Percentiles rank a stretch among this genome's conserved stretches.
These are phyloP conservation scores for Diplodia seriata DNA, from an alignment of 2,329 filamentous ascomycete genomes.

Conservation along the genomic window DNA sequence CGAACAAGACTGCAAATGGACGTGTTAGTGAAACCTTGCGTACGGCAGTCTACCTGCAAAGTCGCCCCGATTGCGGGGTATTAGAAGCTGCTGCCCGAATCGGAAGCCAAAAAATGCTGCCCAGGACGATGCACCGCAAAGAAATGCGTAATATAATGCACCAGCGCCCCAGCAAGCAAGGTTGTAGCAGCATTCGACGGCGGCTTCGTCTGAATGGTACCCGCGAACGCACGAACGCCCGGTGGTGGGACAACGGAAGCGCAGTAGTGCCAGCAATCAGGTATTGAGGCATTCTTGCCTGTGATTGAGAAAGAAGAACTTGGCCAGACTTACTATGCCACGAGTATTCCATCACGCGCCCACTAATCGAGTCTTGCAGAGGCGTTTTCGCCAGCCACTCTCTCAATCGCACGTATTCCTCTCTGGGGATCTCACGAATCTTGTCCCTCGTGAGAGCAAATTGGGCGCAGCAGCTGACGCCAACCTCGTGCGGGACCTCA, in stretches of 20 bases:
- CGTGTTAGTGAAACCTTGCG: background rate
- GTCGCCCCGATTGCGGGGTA: background rate
- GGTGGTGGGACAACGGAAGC: background rate
- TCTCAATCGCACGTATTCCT: conserved; percentile 58
- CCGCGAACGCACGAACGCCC: background rate
- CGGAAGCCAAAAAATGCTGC: background rate
- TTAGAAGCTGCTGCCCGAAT: background rate
- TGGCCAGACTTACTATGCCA: conserved; percentile 60
- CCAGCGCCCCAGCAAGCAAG: background rate
- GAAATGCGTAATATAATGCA: background rate
- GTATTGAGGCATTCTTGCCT: background rate
- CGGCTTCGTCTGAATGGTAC: background rate
- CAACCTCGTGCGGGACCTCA: conserved; percentile 54
- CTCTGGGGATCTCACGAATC: conserved; percentile 53
- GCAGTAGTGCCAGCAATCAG: background rate
- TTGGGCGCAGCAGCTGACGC: conserved; percentile 62
- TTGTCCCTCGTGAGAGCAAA: conserved; percentile 60
- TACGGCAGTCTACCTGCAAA: background rate
- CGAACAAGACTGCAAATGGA: conserved; percentile 45
- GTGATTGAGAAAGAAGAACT: background rate
- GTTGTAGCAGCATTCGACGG: background rate
- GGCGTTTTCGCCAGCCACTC: conserved; percentile 58
- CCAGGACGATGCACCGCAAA: background rate
- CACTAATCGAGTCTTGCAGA: conserved; percentile 57
- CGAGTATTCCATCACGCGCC: conserved; percentile 64